Conservation (phyloP, 148 eudicot genomes). For the Chenopodium quinoa region DNA sequence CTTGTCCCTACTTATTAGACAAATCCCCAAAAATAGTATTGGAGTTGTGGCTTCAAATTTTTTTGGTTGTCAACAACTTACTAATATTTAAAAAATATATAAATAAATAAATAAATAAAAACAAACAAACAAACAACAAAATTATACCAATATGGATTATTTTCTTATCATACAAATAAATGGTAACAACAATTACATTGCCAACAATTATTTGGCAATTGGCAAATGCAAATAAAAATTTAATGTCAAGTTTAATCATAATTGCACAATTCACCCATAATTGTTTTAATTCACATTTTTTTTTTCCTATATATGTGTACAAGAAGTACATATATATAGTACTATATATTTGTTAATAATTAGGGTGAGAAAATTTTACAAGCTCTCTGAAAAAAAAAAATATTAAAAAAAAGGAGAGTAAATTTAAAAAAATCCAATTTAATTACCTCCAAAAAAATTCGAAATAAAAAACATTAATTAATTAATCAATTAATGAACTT, state of each 20-base stretch:
- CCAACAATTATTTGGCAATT: neutral
- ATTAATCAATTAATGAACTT: neutral
- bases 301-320: neutral
- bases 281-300: neutral
- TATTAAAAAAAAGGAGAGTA: neutral
- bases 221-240: neutral
- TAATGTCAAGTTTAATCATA: neutral
- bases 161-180: neutral
- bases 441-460: neutral
- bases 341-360: neutral
- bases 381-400: neutral
- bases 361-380: constrained; percentile 10
- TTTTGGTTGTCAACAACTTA: neutral
- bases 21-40: neutral
- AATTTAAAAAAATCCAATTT: neutral
- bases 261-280: neutral
- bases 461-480: neutral
- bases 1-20: neutral
- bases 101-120: too few species aligned
- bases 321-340: neutral
- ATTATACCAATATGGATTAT: neutral
- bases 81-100: too few species aligned
- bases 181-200: neutral
- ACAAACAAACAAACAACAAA: neutral
- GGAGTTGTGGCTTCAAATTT: neutral